Percentiles rank a stretch among this genome's conserved stretches.
Conservation (phyloP, 306 rosid species). For the Cucurbita argyrosperma region DNA sequence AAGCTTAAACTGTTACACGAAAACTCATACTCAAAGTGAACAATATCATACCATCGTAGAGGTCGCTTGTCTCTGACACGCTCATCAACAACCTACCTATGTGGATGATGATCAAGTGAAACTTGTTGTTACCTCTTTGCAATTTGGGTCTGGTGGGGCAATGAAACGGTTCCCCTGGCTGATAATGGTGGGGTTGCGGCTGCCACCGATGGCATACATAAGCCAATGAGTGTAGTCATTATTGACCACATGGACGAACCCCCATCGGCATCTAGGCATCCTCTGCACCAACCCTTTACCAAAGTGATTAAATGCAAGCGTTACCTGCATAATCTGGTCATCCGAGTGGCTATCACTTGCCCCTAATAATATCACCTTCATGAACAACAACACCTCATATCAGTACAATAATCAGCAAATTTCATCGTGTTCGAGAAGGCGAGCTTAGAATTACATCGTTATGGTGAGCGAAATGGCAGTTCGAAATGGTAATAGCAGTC, state of each 20-base stretch:
- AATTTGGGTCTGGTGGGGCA: slow-evolving; percentile 11
- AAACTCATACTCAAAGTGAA: too few species aligned
- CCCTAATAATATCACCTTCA: slow-evolving; percentile 44
- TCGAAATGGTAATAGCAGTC: slow-evolving; percentile 44
- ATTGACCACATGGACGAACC: slow-evolving; percentile 38
- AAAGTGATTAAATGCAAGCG: slow-evolving; percentile 45
- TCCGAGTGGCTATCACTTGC: slow-evolving; percentile 17
- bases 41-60: too few species aligned
- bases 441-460: slow-evolving; percentile 19
- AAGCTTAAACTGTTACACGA: too few species aligned
- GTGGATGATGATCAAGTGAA: neutral
- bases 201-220: slow-evolving; percentile 51
- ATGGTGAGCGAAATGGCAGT: slow-evolving; percentile 32
- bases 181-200: slow-evolving; percentile 33
- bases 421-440: neutral
- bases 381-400: neutral
- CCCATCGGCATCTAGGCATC: slow-evolving; percentile 50
- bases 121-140: slow-evolving; percentile 21
- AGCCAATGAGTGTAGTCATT: slow-evolving; percentile 50
- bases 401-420: neutral
- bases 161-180: slow-evolving; percentile 46
- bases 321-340: slow-evolving; percentile 28
- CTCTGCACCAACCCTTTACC: slow-evolving; percentile 45
- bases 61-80: too few species aligned
- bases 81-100: neutral